These are phyloP conservation scores for Ramularia collo-cygni DNA, from an alignment of 2,329 filamentous ascomycete genomes.

Conservation along the genomic window DNA sequence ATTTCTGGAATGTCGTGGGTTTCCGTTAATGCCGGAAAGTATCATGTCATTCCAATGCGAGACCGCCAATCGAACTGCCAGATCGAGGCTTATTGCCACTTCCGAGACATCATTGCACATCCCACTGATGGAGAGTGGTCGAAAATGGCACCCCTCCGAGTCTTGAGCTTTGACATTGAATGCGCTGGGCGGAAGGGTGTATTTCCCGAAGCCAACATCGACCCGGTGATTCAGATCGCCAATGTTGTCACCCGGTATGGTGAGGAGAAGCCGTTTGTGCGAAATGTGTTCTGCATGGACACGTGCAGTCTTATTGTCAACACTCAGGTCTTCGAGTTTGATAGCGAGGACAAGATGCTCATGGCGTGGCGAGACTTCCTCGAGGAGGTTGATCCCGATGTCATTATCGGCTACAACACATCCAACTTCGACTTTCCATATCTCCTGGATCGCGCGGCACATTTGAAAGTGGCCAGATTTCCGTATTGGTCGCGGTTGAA, in stretches of 20 bases:
- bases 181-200: slow-evolving; percentile 96
- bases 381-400: slow-evolving; percentile 84
- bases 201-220: slow-evolving; percentile 85
- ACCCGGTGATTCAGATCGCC: slow-evolving; percentile 96
- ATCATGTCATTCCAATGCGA: slow-evolving; percentile 59
- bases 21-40: slow-evolving; percentile 68
- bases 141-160: slow-evolving; percentile 90
- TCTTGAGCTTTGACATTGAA: slow-evolving; percentile 97
- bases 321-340: slow-evolving; percentile 80
- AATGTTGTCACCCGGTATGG: slow-evolving; percentile 92
- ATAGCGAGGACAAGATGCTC: slow-evolving; percentile 82
- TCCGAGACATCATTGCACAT: slow-evolving; percentile 77
- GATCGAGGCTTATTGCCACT: slow-evolving; percentile 83
- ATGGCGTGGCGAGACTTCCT: slow-evolving; percentile 86
- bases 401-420: slow-evolving; percentile 99
- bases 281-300: slow-evolving; percentile 94
- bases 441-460: slow-evolving; percentile 76
- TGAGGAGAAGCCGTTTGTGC: slow-evolving; percentile 89
- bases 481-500: slow-evolving; percentile 81
- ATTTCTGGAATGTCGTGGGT: slow-evolving; percentile 98
- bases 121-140: slow-evolving; percentile 89
- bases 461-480: slow-evolving; percentile 73
- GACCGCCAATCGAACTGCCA: slow-evolving; percentile 86
- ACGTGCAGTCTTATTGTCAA: slow-evolving; percentile 90
- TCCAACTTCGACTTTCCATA: slow-evolving; percentile 98